Evolutionary conservation across 2,329 filamentous ascomycete genomes (phyloP), one percentile per base, ranked within the genome.

Genomic region (Paecilomyces sp.): DNA sequence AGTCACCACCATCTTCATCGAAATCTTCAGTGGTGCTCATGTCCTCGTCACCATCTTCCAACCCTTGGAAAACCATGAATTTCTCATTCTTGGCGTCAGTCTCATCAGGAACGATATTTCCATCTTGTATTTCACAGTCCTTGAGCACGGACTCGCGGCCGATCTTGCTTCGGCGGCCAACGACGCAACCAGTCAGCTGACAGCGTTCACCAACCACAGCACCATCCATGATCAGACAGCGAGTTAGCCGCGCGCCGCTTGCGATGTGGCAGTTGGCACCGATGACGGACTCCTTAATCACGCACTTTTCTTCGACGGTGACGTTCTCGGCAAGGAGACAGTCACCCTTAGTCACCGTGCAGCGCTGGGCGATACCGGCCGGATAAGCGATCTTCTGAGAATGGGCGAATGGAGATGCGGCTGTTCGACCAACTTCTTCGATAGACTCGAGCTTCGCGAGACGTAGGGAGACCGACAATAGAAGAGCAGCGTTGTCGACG

Each of bases 191-290:
- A 1, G 90, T 94, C 57, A 97, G 79, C 73, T 91, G 91, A 70
- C 88, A 92, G 52, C 89, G 88, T 67, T 91, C 89, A 13, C 91
- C 92, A 12, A 99, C 83, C 7, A 90, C 87, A 0, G 90, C 92
- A 3, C 91, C 91, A 62, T 97, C 93, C 91, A 97, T 97, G 22
- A 97, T 78, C 55, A 97, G 76, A 74, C 93, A 97, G 64, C 92
- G 85, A n/a, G 86, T 87, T 53, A 99, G 77, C 65, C 92, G 90
- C 31, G 89, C 91, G n/a, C 92, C 91, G 66, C 88, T 87, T 63
- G 88, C 87, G 64, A 99, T 93, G 67, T 90, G 88, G 72, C 91
- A 96, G 67, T 91, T 91, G 3, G 90, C 86, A 2, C 94, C 94
- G 50, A 99, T 85, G 31, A 97, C 91, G 41, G 83, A 89, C 74